phyloP scores from a whole-genome alignment of 768 basidiomycete species.

The Phanerochaete carnosa region DNA sequence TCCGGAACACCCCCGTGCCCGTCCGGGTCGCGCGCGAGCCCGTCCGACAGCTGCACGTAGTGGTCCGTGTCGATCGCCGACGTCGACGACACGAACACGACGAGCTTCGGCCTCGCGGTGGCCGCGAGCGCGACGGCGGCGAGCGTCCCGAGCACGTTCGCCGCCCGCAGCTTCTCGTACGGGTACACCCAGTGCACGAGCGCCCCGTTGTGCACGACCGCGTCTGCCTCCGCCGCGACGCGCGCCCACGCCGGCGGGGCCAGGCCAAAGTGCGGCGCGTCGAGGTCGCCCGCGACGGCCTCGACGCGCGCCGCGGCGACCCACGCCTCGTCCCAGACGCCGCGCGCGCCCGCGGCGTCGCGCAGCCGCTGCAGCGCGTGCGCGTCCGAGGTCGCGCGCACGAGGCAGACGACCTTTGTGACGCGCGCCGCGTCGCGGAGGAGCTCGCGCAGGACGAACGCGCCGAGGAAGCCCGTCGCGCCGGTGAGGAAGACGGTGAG shows the following conservation, averaged over 20 bases:
- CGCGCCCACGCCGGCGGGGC: constrained; percentile 58
- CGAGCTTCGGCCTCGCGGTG: constrained; percentile 64
- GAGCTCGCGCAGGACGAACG: constrained; percentile 83
- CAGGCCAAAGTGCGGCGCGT: constrained; percentile 72
- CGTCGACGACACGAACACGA: constrained; percentile 94
- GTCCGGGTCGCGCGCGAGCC: constrained; percentile 39
- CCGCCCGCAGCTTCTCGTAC: constrained; percentile 85
- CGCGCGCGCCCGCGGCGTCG: constrained; percentile 71
- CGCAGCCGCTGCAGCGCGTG: constrained; percentile 68
- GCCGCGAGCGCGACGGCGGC: constrained; percentile 79
- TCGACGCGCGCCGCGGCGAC: constrained; percentile 61
- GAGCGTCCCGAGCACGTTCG: constrained; percentile 92
- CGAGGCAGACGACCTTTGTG: constrained; percentile 87
- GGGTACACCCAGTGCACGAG: constrained; percentile 99
- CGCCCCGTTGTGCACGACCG: constrained; percentile 94
- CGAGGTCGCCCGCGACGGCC: constrained; percentile 83
- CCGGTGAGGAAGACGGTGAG: constrained; percentile 93
- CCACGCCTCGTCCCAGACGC: constrained; percentile 90
- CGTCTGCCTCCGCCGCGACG: constrained; percentile 71
- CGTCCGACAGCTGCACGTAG: constrained; percentile 86
- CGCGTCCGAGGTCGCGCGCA: constrained; percentile 64
- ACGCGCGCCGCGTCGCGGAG: constrained; percentile 61
- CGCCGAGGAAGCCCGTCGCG: constrained; percentile 95
- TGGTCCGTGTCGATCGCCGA: constrained; percentile 91
- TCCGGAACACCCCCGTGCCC: constrained; percentile 75